Evolutionary conservation across 495 filamentous ascomycete genomes (phyloP), one percentile per base, ranked within the genome.

Genomic region (Penicillium turbatum): DNA sequence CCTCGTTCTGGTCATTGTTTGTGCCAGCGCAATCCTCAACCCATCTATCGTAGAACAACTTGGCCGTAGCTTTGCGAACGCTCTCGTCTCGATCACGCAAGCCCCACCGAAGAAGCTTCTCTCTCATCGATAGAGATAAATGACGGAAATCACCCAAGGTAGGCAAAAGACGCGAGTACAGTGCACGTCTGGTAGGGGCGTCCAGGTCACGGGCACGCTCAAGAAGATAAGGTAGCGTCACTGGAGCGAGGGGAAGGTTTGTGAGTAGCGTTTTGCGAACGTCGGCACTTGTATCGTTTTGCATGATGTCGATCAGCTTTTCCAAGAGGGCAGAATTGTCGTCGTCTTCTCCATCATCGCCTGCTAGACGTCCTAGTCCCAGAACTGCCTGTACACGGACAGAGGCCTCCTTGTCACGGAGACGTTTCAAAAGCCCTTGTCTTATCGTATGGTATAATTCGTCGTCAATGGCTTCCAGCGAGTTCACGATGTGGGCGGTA

Each of bases 81-180:
- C 87, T 90, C 59, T 97, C 91, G 59, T 99, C 95, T 60, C 93
- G 83, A 66, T 99, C 93, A 29, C 92, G 85, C 35, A 99, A 71
- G 29, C 93, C 93, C 92, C 92, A 99, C 10, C 95, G 83, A 37
- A 99, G 83, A 17, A 99, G 78, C 68, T 97, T 97, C 68, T 97
- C 95, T 59, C 93, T 76, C 87, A 97, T 96, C 2, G 85, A 88
- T n/a, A 97, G 78, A 17, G 90, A 95, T 40, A 99, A 75, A 71
- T 97, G 90, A 45, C 93, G 86, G 74, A 99, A 99, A 71, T 99
- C 93, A 15, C 92, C 92, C 7, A 99, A 77, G 0, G 88, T 86
- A 1, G 93, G 95, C 7, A 99, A 74, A 2, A 99, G 73, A 13
- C 88, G 84, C 3, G 92, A 87, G 65, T 97, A 99, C 6, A 99